phyloP scores from a whole-genome alignment of 768 basidiomycete genomes.

The Boletellus emodensis region DNA sequence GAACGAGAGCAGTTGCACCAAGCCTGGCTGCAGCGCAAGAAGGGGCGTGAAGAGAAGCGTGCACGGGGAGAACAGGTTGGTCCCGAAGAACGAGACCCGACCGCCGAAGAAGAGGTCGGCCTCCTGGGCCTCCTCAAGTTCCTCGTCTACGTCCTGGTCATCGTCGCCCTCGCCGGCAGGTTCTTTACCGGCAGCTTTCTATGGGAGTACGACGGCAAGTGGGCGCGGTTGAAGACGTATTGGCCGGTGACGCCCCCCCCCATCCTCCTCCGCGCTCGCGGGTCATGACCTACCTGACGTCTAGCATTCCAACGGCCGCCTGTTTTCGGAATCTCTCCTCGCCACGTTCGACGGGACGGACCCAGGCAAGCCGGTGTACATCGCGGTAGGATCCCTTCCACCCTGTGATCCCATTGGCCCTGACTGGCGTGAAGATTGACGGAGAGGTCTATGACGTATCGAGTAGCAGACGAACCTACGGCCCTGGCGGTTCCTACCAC shows the following conservation, averaged over 20 bases:
- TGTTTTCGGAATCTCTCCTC: slow-evolving; percentile 74
- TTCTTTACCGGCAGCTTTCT: slow-evolving; percentile 84
- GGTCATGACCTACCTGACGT: background rate
- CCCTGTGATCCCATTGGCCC: slow-evolving; percentile 11
- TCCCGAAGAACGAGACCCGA: slow-evolving; percentile 71
- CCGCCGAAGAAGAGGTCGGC: slow-evolving; percentile 63
- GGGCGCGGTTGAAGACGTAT: slow-evolving; percentile 55
- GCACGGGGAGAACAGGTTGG: slow-evolving; percentile 71
- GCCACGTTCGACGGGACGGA: slow-evolving; percentile 68
- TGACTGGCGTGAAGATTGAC: slow-evolving; percentile 61
- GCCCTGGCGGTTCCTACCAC: slow-evolving; percentile 83
- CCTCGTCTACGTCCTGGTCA: slow-evolving; percentile 50
- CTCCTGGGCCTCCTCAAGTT: slow-evolving; percentile 66
- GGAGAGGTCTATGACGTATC: slow-evolving; percentile 92
- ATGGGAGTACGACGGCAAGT: slow-evolving; percentile 78
- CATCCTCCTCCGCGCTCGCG: background rate
- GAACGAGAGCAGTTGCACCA: slow-evolving; percentile 57
- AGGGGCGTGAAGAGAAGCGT: slow-evolving; percentile 67
- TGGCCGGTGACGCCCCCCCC: slow-evolving; percentile 49
- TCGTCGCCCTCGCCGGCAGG: slow-evolving; percentile 62
- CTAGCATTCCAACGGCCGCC: slow-evolving; percentile 50
- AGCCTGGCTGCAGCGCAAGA: slow-evolving; percentile 66
- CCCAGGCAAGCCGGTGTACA: slow-evolving; percentile 65
- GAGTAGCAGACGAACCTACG: slow-evolving; percentile 70
- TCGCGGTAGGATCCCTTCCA: slow-evolving; percentile 58